phyloP scores from a whole-genome alignment of 2,329 filamentous ascomycete species.

The Curvularia eragrostidis region DNA sequence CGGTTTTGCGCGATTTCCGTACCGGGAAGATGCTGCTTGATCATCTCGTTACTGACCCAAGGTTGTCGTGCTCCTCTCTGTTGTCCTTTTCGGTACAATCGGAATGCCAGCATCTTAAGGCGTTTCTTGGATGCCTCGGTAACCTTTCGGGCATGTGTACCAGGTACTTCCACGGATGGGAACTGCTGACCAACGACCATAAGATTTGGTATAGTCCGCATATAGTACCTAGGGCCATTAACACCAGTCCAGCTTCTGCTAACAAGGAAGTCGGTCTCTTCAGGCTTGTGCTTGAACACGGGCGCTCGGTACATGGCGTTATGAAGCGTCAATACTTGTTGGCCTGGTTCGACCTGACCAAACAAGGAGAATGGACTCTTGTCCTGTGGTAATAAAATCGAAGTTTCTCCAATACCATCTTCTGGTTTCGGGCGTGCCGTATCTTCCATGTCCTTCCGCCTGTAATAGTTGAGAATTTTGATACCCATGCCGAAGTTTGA shows the following conservation, averaged over 20 bases:
- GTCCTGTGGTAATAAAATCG: conserved; percentile 88
- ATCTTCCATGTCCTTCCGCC: conserved; percentile 79
- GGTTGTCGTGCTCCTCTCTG: conserved; percentile 73
- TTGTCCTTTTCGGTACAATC: conserved; percentile 79
- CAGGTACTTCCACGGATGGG: conserved; percentile 88
- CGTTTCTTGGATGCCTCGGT: conserved; percentile 97
- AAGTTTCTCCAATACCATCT: conserved; percentile 76
- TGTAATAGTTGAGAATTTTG: conserved; percentile 95
- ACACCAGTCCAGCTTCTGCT: conserved; percentile 81
- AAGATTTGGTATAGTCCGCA: conserved; percentile 89
- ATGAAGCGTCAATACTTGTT: conserved; percentile 88
- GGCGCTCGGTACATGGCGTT: conserved; percentile 96
- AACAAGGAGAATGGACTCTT: conserved; percentile 96
- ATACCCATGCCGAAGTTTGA: conserved; percentile 98
- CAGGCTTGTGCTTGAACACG: conserved; percentile 83
- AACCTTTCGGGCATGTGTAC: conserved; percentile 91
- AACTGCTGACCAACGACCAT: conserved; percentile 93
- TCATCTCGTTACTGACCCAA: conserved; percentile 75
- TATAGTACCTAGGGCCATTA: conserved; percentile 78
- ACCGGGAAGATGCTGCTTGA: conserved; percentile 79
- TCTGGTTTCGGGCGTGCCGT: conserved; percentile 77
- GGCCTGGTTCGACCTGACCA: conserved; percentile 87
- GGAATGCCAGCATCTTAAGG: conserved; percentile 93
- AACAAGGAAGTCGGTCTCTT: conserved; percentile 83
- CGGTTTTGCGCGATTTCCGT: conserved; percentile 95